phyloP scores from a whole-genome alignment of 169 alveolate genomes.

The Eimeria maxima region DNA sequence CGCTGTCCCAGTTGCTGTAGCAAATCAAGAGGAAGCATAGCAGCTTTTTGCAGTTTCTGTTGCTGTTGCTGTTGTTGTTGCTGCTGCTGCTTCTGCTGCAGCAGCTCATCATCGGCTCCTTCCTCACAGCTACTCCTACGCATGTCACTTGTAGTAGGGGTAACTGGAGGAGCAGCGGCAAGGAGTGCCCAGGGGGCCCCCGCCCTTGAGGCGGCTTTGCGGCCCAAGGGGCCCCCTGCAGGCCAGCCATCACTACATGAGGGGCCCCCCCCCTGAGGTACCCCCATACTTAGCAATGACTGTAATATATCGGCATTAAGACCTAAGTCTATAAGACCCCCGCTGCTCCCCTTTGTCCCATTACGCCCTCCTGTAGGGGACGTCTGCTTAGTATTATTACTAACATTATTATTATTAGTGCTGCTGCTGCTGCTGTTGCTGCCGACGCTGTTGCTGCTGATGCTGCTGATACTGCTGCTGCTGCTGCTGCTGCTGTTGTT shows the following conservation, averaged over 20 bases:
- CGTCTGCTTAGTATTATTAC: not conserved
- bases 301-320: slow-evolving; percentile 1
- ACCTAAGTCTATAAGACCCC: slow-evolving; percentile 16
- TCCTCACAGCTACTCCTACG: not conserved
- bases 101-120: not conserved
- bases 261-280: slow-evolving; percentile 13
- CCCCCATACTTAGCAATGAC: slow-evolving; percentile 28
- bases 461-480: not conserved
- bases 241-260: not conserved
- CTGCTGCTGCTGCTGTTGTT: not conserved
- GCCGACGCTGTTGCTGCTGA: not conserved
- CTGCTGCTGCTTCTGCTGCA: slow-evolving; percentile 25
- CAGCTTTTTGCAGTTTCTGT: not conserved
- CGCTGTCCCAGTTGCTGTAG: slow-evolving; percentile 40
- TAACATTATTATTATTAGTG: no score
- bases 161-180: slow-evolving; percentile 41
- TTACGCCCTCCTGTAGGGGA: not conserved
- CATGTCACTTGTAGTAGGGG: slow-evolving; percentile 31
- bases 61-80: not conserved
- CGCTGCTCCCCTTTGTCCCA: not conserved
- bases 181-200: slow-evolving; percentile 55
- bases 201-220: not conserved
- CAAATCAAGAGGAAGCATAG: slow-evolving; percentile 12
- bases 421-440: no score
- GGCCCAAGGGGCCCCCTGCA: not conserved